Base-by-base conservation (phyloP, 495 filamentous ascomycete genomes). In the Viridothelium virens region DNA sequence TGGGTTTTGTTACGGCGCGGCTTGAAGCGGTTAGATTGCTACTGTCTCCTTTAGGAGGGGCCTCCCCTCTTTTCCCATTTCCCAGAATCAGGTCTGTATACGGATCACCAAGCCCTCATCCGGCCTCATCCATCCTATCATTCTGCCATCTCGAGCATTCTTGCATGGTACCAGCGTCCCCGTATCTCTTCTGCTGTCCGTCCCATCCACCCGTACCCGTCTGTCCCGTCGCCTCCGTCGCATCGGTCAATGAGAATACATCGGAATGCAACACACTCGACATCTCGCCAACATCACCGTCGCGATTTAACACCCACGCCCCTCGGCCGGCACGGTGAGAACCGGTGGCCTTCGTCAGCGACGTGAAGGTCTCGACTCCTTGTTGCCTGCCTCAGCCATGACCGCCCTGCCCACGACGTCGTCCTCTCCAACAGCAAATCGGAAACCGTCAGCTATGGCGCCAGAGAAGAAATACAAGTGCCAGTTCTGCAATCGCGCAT, bases 381-480 rank as follows among this genome's bases (percentile, higher is more conserved):
- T n/a, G 64, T 61, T 66, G 64, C 64, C 64, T 7, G 64, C 72
- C 66, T 70, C 72, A 50, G 68, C 70, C 66, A 75, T 74, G 70
- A 71, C 68, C 62, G 70, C 70, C 62, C 59, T 63, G 18, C 65
- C 71, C 61, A 69, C 70, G 68, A 70, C 47, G 56, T 69, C 74
- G 34, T 14, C 63, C 9, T 67, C 72, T 62, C 65, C 72, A 16
- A 61, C 73, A 34, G 50, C 67, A 41, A 62, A 63, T 41, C 76
- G 75, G 67, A 77, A 77, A 64, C 37, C 71, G 12, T 66, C 74
- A 61, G 37, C 61, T 71, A 47, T 47, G 61, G 84, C 84, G 56
- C 90, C 92, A 53, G 92, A 97, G 81, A 91, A 92, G 82, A 97
- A 96, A 78, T 98, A 98, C 85, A 96, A 97, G 79, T 98, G 94